Evolutionary conservation across 345 rosid genomes (phyloP).

Genomic region (Jatropha curcas): DNA sequence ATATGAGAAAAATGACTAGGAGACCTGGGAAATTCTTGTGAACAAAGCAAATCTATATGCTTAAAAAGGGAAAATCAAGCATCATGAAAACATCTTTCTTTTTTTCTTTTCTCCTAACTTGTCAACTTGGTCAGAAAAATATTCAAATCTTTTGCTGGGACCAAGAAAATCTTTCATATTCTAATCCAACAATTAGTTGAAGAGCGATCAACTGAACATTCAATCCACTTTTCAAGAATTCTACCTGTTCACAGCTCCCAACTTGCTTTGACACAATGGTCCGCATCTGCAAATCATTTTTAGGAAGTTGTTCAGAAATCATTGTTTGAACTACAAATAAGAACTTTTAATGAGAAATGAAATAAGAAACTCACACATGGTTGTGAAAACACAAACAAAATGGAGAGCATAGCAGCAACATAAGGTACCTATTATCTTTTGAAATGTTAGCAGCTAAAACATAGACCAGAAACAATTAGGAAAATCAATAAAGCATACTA

Average conservation of each 20-base stretch:
- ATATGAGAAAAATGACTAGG: not conserved
- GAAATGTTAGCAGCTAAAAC: slow-evolving; percentile 25
- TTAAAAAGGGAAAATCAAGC: not conserved
- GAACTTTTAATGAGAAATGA: not conserved
- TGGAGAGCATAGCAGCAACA: slow-evolving; percentile 61
- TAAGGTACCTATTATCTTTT: slow-evolving; percentile 68
- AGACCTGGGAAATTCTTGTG: not conserved
- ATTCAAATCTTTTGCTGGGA: not conserved
- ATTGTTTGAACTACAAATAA: not conserved
- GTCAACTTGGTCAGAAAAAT: not conserved
- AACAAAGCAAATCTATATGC: not conserved
- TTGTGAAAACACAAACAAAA: slow-evolving; percentile 56
- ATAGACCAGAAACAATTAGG: not conserved
- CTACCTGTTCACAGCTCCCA: slow-evolving; percentile 76
- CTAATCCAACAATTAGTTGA: slow-evolving; percentile 3
- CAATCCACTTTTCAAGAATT: not conserved
- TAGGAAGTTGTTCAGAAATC: not conserved
- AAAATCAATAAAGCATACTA: not conserved
- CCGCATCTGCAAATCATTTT: slow-evolving; percentile 53
- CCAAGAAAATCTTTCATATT: not conserved
- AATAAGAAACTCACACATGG: slow-evolving; percentile 67
- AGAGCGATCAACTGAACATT: not conserved
- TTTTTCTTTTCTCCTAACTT: not conserved
- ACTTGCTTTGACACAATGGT: slow-evolving; percentile 92
- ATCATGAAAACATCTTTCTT: not conserved